Percentiles rank a stretch among this genome's conserved stretches.
Conservation (phyloP, 768 basidiomycete species). For the Mrakia blollopis region DNA sequence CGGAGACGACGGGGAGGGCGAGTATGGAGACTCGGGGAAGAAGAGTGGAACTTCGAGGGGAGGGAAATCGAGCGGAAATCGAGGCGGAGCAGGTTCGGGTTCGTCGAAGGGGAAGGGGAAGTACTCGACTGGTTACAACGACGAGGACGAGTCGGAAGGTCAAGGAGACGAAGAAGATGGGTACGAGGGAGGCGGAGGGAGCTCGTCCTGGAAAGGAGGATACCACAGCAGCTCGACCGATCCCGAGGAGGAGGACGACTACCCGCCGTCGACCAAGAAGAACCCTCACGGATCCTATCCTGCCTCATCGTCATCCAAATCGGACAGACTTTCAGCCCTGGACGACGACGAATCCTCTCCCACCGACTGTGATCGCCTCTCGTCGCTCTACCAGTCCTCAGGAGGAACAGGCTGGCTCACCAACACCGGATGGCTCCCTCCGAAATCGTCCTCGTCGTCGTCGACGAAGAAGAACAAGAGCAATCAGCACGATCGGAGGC, state of each 20-base stretch:
- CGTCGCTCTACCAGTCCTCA: background rate
- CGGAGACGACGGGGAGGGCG: background rate
- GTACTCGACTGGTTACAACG: background rate
- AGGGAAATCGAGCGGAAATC: background rate
- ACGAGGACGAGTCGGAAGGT: background rate
- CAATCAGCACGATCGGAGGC: background rate
- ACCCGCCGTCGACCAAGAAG: background rate
- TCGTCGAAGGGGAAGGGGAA: background rate
- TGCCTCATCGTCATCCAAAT: too few relatives aligned
- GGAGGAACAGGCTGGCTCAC: background rate
- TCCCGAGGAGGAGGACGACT: too few relatives aligned
- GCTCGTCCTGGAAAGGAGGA: too few relatives aligned
- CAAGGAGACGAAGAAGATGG: background rate
- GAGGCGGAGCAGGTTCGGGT: background rate
- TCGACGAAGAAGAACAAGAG: background rate
- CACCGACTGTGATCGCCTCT: background rate
- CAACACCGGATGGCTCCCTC: background rate
- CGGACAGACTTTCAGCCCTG: background rate
- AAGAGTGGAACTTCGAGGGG: background rate
- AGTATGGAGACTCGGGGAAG: too few relatives aligned
- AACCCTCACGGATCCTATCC: background rate
- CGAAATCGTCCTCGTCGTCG: background rate
- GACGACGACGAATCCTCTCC: background rate
- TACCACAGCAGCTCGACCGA: too few relatives aligned
- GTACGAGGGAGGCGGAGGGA: too few relatives aligned